These are phyloP conservation scores for Aquilaria agallochum DNA, from an alignment of 441 rosid genomes.

Conservation along the genomic window DNA sequence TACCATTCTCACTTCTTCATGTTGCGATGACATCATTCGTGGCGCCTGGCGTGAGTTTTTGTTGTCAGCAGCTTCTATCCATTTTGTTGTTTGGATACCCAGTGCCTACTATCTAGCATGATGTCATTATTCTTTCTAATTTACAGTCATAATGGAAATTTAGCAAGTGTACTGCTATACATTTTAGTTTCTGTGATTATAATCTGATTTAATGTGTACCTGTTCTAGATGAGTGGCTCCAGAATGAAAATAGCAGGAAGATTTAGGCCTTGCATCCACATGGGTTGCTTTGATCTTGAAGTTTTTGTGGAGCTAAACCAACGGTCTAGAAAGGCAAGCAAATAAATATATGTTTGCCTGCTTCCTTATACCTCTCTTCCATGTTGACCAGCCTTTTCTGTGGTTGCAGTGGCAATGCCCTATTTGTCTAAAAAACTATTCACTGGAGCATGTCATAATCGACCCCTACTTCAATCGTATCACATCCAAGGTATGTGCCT, in stretches of 20 bases:
- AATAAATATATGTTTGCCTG: conserved; percentile 6
- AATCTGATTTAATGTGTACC: conserved; percentile 13
- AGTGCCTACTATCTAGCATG: too few species aligned
- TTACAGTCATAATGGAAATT: too few species aligned
- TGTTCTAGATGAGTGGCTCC: conserved; percentile 86
- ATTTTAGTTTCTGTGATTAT: too few species aligned
- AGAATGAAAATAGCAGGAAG: conserved; percentile 98
- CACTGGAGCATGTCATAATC: conserved; percentile 77
- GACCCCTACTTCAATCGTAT: conserved; percentile 95
- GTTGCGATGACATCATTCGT: too few species aligned
- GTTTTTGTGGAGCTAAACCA: conserved; percentile 97
- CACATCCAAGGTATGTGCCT: conserved; percentile 63
- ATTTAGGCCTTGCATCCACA: conserved; percentile 90
- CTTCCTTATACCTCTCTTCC: conserved; percentile 8
- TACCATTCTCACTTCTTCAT: too few species aligned
- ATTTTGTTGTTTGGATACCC: too few species aligned
- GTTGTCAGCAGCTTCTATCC: too few species aligned
- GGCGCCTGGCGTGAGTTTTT: too few species aligned
- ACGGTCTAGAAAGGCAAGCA: conserved; percentile 95
- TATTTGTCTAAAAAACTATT: conserved; percentile 85
- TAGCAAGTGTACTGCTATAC: too few species aligned
- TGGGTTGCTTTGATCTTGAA: conserved; percentile 98
- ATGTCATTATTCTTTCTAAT: too few species aligned
- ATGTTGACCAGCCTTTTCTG: conserved; percentile 7
- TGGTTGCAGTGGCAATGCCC: conserved; percentile 99